Percentiles rank a stretch among this genome's conserved stretches.
These are phyloP conservation scores for Dactylellina haptotyla DNA, from an alignment of 2,329 filamentous ascomycete genomes.

Conservation along the genomic window DNA sequence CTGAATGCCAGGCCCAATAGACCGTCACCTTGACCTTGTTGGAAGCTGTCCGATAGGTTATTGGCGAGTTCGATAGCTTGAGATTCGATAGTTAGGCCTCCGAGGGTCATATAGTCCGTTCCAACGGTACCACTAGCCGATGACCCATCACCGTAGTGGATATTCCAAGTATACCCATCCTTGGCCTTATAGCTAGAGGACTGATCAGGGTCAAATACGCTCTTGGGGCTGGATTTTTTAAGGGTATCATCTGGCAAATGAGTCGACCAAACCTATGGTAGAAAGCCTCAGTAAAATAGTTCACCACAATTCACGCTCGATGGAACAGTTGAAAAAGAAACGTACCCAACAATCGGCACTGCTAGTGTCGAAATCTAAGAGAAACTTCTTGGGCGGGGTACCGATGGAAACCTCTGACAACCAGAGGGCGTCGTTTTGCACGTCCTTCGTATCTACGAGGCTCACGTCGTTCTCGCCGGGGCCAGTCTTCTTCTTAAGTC, in stretches of 20 bases:
- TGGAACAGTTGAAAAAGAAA: background rate
- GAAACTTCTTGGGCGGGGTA: conserved; percentile 71
- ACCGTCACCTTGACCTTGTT: conserved; percentile 69
- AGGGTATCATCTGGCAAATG: conserved; percentile 62
- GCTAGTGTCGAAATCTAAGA: conserved; percentile 77
- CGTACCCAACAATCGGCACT: conserved; percentile 75
- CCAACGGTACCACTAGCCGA: conserved; percentile 73
- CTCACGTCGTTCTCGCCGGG: conserved; percentile 59
- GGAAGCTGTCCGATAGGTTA: conserved; percentile 69
- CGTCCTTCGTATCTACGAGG: conserved; percentile 70
- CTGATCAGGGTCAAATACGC: conserved; percentile 70
- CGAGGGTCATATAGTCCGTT: conserved; percentile 71
- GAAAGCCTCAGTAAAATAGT: background rate
- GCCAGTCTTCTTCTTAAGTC: conserved; percentile 62
- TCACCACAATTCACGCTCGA: background rate
- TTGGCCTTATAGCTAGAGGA: conserved; percentile 70
- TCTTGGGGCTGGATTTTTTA: conserved; percentile 63
- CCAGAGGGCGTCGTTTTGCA: conserved; percentile 73
- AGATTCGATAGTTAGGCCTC: conserved; percentile 70
- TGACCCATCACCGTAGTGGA: conserved; percentile 75
- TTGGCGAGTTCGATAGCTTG: conserved; percentile 75
- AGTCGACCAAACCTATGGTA: conserved; percentile 67
- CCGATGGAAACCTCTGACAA: conserved; percentile 69
- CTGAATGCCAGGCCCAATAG: conserved; percentile 74
- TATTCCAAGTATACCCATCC: conserved; percentile 69